Percentiles rank a stretch among this genome's conserved stretches.
Evolutionary conservation across 345 rosid genomes (phyloP).

Genomic region (Gossypium rotundifolium): DNA sequence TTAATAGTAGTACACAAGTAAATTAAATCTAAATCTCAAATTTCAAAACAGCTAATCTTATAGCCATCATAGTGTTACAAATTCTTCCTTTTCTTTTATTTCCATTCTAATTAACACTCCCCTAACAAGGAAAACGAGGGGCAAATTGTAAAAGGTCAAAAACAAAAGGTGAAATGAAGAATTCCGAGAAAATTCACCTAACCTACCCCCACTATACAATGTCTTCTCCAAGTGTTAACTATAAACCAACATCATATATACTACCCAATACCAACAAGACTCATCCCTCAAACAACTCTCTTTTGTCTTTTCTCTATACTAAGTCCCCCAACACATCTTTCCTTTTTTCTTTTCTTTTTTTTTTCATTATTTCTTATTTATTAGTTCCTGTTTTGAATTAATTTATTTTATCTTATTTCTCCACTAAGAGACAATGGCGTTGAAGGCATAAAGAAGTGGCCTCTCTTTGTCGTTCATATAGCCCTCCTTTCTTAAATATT

Average conservation of each 20-base stretch:
- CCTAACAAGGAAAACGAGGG: no score
- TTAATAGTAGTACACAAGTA: no score
- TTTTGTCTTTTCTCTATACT: neutral
- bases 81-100: no score
- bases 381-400: neutral
- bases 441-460: neutral
- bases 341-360: neutral
- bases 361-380: neutral
- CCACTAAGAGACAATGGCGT: neutral
- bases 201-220: neutral
- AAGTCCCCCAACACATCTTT: neutral
- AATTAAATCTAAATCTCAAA: no score
- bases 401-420: neutral
- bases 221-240: neutral
- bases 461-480: neutral
- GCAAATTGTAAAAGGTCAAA: neutral
- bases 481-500: conserved; percentile 7
- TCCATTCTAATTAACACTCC: no score
- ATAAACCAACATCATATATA: neutral
- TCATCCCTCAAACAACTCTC: neutral
- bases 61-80: no score
- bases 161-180: neutral
- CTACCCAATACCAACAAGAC: neutral
- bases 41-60: no score
- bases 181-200: neutral